phyloP scores from a whole-genome alignment of 192 early-diverging fungal species.

The Powellomyces hirtus region DNA sequence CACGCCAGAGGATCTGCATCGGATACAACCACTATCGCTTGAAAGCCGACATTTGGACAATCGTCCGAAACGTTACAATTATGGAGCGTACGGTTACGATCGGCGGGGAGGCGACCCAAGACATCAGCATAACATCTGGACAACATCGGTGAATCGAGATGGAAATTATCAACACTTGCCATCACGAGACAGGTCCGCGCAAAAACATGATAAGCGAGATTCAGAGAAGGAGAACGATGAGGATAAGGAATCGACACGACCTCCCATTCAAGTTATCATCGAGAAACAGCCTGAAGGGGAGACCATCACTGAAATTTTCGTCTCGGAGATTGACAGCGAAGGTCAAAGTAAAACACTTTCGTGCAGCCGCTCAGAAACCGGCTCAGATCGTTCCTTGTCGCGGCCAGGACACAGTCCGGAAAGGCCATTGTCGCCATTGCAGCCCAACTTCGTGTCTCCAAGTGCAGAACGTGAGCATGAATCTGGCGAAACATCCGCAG shows the following conservation, averaged over 20 bases:
- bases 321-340: constrained; percentile 17
- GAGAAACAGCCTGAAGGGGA: constrained; percentile 19
- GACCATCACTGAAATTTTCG: background rate
- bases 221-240: too few species aligned
- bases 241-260: too few species aligned
- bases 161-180: background rate
- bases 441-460: too few species aligned
- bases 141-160: background rate
- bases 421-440: too few species aligned
- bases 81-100: background rate
- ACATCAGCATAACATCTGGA: background rate
- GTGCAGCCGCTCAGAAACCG: background rate
- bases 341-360: constrained; percentile 3
- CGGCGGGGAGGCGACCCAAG: background rate
- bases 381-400: background rate
- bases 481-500: too few species aligned
- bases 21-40: constrained; percentile 14
- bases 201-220: too few species aligned
- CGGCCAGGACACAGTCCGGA: background rate
- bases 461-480: too few species aligned
- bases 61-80: background rate
- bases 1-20: constrained; percentile 13
- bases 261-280: constrained; percentile 18
- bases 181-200: background rate
- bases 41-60: constrained; percentile 21